Evolutionary conservation across 441 rosid species (phyloP).

Genomic region (Gossypium trilobum): DNA sequence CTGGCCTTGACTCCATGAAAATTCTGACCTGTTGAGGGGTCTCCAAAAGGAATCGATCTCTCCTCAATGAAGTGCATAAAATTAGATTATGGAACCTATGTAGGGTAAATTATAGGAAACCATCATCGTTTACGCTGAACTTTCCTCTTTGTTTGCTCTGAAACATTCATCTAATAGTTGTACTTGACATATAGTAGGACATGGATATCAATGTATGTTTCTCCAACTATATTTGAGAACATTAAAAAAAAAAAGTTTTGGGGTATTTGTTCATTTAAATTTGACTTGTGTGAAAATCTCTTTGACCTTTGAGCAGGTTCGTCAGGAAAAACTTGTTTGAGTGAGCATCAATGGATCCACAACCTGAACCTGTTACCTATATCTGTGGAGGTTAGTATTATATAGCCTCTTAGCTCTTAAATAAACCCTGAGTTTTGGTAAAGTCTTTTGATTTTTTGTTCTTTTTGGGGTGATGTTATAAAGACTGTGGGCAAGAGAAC

Average conservation of each 20-base stretch:
- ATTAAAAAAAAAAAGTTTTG: neutral
- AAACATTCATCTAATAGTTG: neutral
- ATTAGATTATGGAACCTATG: neutral
- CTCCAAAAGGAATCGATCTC: too few species aligned
- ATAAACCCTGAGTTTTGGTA: neutral
- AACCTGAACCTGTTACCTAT: slow-evolving; percentile 69
- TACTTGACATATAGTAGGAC: neutral
- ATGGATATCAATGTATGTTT: neutral
- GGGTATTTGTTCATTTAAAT: neutral
- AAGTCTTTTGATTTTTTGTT: neutral
- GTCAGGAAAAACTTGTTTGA: neutral
- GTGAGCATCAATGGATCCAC: slow-evolving; percentile 43
- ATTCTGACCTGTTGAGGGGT: too few species aligned
- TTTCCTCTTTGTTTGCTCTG: neutral
- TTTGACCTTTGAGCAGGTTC: neutral
- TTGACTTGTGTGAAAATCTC: neutral
- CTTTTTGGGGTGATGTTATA: neutral
- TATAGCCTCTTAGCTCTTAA: neutral
- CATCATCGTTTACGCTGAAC: neutral
- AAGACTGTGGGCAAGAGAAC: slow-evolving; percentile 80
- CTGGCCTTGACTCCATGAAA: too few species aligned
- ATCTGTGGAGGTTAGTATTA: slow-evolving; percentile 53
- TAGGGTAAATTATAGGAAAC: neutral
- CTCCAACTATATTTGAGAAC: neutral
- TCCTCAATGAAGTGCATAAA: too few species aligned